phyloP scores from a whole-genome alignment of 257 asterid genomes.

The Solanum virginianum region DNA sequence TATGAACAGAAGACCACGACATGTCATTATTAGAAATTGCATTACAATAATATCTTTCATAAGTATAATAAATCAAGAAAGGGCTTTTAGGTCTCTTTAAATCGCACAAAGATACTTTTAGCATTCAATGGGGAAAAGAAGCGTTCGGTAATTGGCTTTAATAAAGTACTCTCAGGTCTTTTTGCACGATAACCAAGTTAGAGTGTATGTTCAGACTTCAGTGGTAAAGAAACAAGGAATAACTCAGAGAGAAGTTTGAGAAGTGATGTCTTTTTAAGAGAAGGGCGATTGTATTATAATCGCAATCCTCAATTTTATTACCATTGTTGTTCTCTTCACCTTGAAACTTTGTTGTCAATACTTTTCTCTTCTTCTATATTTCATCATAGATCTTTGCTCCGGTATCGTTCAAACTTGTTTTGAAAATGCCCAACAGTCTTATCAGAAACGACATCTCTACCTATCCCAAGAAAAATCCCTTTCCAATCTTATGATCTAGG shows the following conservation, averaged over 20 bases:
- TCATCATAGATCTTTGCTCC: background rate
- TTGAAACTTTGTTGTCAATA: background rate
- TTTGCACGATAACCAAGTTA: background rate
- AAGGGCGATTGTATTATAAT: background rate
- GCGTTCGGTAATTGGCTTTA: background rate
- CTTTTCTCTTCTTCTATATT: background rate
- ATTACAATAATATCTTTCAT: background rate
- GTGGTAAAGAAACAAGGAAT: background rate
- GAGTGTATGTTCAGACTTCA: background rate
- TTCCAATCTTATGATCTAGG: background rate
- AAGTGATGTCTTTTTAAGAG: background rate
- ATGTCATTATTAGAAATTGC: background rate
- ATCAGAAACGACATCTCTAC: background rate
- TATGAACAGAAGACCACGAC: conserved; percentile 2
- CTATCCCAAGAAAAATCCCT: background rate
- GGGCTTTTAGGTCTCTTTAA: background rate
- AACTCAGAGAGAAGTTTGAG: background rate
- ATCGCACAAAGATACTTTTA: background rate
- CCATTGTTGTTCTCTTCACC: background rate
- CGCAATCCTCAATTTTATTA: background rate
- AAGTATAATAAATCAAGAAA: background rate
- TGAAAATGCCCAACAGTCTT: background rate
- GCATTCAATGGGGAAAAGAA: background rate
- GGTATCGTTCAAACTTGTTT: background rate
- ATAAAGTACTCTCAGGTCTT: background rate